Base-by-base conservation (phyloP, 768 basidiomycete species). In the Paxillus involutus region DNA sequence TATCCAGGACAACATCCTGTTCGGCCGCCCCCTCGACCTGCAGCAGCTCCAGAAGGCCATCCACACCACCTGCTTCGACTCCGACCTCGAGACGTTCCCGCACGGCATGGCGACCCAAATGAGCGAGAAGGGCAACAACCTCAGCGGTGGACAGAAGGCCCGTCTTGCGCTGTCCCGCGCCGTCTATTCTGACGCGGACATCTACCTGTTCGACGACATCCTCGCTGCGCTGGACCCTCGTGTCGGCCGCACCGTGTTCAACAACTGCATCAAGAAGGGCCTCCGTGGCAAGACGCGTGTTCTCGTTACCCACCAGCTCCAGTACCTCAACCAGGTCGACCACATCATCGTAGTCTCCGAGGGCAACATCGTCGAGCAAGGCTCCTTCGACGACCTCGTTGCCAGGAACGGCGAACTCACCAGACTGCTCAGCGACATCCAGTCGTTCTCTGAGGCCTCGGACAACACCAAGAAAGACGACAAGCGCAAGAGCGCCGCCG, bases 71-170 rank as follows among this genome's bases (percentile, higher is more conserved):
- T 67, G 65, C 32, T 67, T 68, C 24, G 63, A 66, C 35, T 60
- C 63, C 13, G 67, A 68, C 47, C 60, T 68, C 40, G 68, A 68
- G 35, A 59, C 61, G 0, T 64, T 69, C 52, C 65, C 68, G 3
- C 49, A 59, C 36, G 67, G 67, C 21, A 61, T 68, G 58, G 67
- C 65, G 36, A 80, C 78, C 2, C 75, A 80, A 59, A 71, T 80
- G 55, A 78, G 76, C 30, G 78, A 80, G 57, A 78, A 77, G 55
- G 78, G 78, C 33, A 67, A 71, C 44, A 79, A 74, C 46, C 63
- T 60, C 29, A 73, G 71, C 53, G 80, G 80, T 41, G 80, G 79
- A 35, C 79, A 80, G 60, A 80, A 78, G 60, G 80, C 79, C 6
- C 66, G 79, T 33, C 70, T 80, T 24, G 71, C 74, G 4, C 65